Base-by-base conservation (phyloP, 2,329 filamentous ascomycete species). In the Allantophomopsis cytisporea region DNA sequence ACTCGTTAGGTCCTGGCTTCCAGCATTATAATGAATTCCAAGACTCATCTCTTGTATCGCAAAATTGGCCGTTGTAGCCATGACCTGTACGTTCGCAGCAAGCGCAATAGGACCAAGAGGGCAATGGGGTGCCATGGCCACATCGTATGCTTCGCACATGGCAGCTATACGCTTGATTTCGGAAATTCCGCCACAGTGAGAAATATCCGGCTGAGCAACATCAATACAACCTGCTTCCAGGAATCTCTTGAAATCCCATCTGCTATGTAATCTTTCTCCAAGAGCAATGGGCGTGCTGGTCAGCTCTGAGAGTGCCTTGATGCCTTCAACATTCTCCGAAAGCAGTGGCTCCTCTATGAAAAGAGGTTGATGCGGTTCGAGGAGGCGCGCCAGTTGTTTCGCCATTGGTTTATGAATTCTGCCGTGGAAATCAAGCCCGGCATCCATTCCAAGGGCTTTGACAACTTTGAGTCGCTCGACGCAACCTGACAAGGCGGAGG, bases 391-490 rank as follows among this genome's bases (percentile, higher is more conserved):
- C 2, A 88, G 67, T 48, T 87, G 82, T 48, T 83, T 84, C 0
- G 81, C 82, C 80, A 87, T 87, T n/a, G 80, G 78, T 44, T 80
- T 80, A 58, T 87, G 82, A 0, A 85, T 63, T 7, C 81, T 72
- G 3, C 83, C 83, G 53, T 88, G 83, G 56, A 87, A 87, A 50
- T 88, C 83, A 18, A 88, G 66, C 2, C 76, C 83, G 0, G 71
- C 81, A 41, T 87, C 81, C 47, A 88, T 69, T 1, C 81, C 81
- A 0, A 84, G 59, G 0, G 67, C 65, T 53, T 81, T 84, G 8
- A 88, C 82, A 0, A 70, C 64, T 47, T 78, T 76, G 11, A 88
- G 62, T 2, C 83, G 68, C 42, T 82, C 72, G 2, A 86, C 73
- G 35, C 72, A 76, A 5, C 68, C 63, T 35, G 80, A 67, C 0